A percentile compares a stretch with the other conserved stretches of the same genome.
These are phyloP conservation scores for Trapa bicornis DNA, from an alignment of 345 rosid genomes.

Conservation along the genomic window DNA sequence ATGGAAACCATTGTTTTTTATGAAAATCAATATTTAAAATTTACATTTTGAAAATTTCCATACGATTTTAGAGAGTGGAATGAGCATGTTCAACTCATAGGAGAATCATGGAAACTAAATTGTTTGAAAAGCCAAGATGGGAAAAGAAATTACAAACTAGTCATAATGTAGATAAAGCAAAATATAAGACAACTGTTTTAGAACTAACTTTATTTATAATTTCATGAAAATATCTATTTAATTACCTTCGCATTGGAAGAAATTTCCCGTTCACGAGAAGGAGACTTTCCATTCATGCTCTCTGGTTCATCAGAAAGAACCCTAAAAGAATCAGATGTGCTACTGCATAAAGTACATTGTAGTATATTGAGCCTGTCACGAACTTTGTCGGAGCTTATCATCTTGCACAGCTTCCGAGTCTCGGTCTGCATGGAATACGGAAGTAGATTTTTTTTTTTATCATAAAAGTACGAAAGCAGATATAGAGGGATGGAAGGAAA, in stretches of 20 bases:
- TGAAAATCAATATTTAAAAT: not conserved
- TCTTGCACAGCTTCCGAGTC: conserved; percentile 49
- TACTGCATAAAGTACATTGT: conserved; percentile 44
- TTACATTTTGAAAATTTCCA: not conserved
- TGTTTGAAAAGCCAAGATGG: not conserved
- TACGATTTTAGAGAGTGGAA: not conserved
- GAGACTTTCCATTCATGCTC: conserved; percentile 12
- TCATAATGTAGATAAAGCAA: not conserved
- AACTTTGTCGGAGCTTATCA: conserved; percentile 32
- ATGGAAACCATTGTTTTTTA: not conserved
- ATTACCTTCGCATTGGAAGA: conserved; percentile 43
- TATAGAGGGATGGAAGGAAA: too few species aligned
- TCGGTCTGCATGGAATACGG: conserved; percentile 39
- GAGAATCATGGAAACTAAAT: not conserved
- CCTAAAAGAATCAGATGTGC: conserved; percentile 41
- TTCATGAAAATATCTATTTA: not conserved
- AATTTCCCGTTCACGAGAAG: conserved; percentile 26
- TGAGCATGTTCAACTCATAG: not conserved
- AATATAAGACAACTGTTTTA: not conserved
- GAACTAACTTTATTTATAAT: not conserved
- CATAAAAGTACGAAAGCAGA: too few species aligned
- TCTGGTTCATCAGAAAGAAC: conserved; percentile 33
- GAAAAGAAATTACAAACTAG: not conserved
- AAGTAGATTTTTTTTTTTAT: not conserved
- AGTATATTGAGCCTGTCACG: conserved; percentile 21